Evolutionary conservation across 1,284 basidiomycete species (phyloP).

Genomic region (Cutaneotrichosporon cavernicola): DNA sequence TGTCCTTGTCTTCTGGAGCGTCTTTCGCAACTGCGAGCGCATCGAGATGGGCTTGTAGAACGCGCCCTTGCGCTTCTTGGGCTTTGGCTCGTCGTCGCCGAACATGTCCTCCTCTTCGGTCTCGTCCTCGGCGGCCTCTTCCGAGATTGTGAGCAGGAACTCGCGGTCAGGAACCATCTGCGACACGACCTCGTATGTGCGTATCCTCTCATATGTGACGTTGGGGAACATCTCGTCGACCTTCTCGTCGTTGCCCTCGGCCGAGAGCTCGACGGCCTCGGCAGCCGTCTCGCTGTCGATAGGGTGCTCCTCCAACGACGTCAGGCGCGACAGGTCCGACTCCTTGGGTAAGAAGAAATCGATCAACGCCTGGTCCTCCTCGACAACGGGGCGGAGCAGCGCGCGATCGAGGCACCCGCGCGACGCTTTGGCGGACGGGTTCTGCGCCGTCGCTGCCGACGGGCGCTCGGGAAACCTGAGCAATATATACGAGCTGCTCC

Average conservation of each 20-base stretch:
- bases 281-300: constrained; percentile 26
- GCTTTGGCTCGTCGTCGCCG: constrained; percentile 24
- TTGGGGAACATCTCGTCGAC: constrained; percentile 38
- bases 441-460: constrained; percentile 64
- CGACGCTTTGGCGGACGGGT: constrained; percentile 59
- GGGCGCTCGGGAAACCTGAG: constrained; percentile 86
- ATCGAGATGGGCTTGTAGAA: constrained; percentile 85
- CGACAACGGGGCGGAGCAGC: constrained; percentile 76
- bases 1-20: constrained; percentile 54
- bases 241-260: constrained; percentile 29
- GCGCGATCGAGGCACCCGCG: constrained; percentile 69
- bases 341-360: constrained; percentile 83
- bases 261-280: constrained; percentile 11
- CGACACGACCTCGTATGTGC: constrained; percentile 48
- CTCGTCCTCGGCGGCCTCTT: constrained; percentile 38
- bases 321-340: constrained; percentile 58
- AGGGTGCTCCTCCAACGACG: constrained; percentile 29
- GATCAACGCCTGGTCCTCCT: constrained; percentile 76
- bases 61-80: constrained; percentile 62
- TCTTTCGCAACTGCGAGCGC: constrained; percentile 82
- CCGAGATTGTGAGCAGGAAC: constrained; percentile 72
- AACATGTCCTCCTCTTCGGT: constrained; percentile 25
- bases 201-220: constrained; percentile 40
- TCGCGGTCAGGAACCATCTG: constrained; percentile 59
- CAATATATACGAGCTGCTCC: constrained; percentile 84